Percentiles rank a stretch among this genome's conserved stretches.
Evolutionary conservation across 192 early-diverging fungal genomes (phyloP).

Genomic region (Entomortierella chlamydospora): DNA sequence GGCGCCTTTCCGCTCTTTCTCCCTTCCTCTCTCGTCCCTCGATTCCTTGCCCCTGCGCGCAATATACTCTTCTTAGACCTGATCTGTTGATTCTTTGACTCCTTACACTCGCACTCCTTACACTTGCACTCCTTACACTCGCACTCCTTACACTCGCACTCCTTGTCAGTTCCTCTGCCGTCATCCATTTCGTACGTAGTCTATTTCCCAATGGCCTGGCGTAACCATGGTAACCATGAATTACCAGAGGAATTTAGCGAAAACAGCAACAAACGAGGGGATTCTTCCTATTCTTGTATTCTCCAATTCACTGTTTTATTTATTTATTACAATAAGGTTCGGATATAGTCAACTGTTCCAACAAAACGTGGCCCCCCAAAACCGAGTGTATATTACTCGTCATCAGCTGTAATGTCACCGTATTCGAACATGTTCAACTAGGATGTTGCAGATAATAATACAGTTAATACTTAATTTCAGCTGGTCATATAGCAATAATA

Average conservation of each 20-base stretch:
- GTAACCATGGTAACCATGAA: too few species aligned
- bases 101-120: neutral
- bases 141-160: too few species aligned
- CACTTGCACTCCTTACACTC: neutral
- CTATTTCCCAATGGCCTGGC: too few species aligned
- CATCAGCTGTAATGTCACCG: conserved; percentile 66
- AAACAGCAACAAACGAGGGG: too few species aligned
- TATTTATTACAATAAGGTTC: neutral
- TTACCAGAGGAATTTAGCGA: too few species aligned
- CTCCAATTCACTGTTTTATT: neutral
- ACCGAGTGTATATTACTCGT: conserved; percentile 41
- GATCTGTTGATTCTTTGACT: too few species aligned
- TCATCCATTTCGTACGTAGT: too few species aligned
- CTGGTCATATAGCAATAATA: neutral
- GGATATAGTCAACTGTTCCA: neutral
- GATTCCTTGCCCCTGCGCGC: neutral
- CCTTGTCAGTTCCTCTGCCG: too few species aligned
- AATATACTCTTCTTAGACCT: neutral
- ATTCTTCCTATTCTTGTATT: too few species aligned
- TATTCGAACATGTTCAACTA: conserved; percentile 70
- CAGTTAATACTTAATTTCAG: neutral
- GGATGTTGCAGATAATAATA: conserved; percentile 1
- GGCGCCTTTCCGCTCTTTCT: neutral
- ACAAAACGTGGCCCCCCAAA: conserved; percentile 4
- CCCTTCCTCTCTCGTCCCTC: neutral